Base-by-base conservation (phyloP, 129 eudicot genomes). In the Logfia minima region DNA sequence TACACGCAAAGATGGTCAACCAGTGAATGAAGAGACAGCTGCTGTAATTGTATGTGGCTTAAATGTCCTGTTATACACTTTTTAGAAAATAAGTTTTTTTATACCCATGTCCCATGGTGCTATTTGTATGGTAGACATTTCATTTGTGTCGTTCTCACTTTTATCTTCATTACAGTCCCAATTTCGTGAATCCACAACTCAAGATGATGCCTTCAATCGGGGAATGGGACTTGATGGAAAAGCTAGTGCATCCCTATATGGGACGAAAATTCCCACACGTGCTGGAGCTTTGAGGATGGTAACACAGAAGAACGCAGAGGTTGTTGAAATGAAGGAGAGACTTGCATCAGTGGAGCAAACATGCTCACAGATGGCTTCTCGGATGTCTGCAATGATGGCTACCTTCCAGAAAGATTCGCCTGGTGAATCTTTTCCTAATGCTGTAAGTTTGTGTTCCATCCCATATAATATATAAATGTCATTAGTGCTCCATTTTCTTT, bases 311-410 rank as follows among this genome's bases (percentile, higher is more conserved):
- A 78, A 88, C 34, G 69, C 67, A 3, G 89, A 88, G 81, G 82
- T 88, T 74, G 55, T 14, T 66, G 86, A 88, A 75, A 80, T 88
- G 86, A 81, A 78, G 68, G 83, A 87, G 75, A 85, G 72, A 70
- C 86, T 85, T 85, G 55, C 78, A 34, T 63, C 79, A 56, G 71
- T 87, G 82, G 92, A 87, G 80, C 83, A 84, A 83, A 82, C 84
- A 10, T 87, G 92, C 58, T 70, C 88, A 28, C 87, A 85, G 72
- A 82, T 87, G 88, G 88, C 87, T 14, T 52, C 87, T 4, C 92
- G 85, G 78, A 85, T 88, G 86, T 74, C 92, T 66, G 67, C 80
- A 29, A 80, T 88, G 86, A 85, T 88, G 83, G 80, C 88, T 39
- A 72, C 76, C 63, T 81, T 79, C 83, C 84, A 70, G 24, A 82